phyloP scores from a whole-genome alignment of 331 rosid species.

The Rhamnella rubrinervis region DNA sequence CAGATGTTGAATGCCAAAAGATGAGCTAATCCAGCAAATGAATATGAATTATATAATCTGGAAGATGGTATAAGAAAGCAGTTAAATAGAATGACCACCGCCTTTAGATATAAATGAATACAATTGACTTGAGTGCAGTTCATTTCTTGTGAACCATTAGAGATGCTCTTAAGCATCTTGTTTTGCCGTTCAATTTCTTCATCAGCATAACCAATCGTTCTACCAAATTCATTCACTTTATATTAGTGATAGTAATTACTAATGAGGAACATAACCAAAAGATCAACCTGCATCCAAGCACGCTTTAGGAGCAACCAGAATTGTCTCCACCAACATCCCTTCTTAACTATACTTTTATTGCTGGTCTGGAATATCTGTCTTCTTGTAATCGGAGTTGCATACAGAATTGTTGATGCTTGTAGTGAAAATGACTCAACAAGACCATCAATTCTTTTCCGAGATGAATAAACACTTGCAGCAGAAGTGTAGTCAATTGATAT shows the following conservation, averaged over 20 bases:
- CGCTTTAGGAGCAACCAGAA: conserved; percentile 87
- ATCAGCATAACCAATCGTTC: conserved; percentile 3
- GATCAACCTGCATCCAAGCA: conserved; percentile 93
- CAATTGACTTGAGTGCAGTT: too few species aligned
- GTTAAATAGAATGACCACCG: too few species aligned
- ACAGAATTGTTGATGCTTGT: conserved; percentile 51
- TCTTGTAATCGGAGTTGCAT: conserved; percentile 65
- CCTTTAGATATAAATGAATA: too few species aligned
- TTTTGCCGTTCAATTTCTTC: background rate
- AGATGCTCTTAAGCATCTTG: background rate
- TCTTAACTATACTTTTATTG: conserved; percentile 45
- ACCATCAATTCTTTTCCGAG: conserved; percentile 74
- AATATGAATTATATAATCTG: conserved; percentile 10
- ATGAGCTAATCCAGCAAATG: conserved; percentile 3
- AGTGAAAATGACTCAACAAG: conserved; percentile 80
- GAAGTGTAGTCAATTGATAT: conserved; percentile 91
- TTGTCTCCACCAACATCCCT: conserved; percentile 88
- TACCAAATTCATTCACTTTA: conserved; percentile 9
- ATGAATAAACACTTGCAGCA: conserved; percentile 76
- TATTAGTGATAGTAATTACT: conserved; percentile 8
- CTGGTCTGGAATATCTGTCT: conserved; percentile 42
- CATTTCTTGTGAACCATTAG: too few species aligned
- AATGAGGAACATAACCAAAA: conserved; percentile 5
- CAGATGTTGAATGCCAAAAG: conserved; percentile 3
- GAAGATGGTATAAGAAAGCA: conserved; percentile 11